A percentile compares a stretch with the other conserved stretches of the same genome.
phyloP scores from a whole-genome alignment of 139 green algal genomes.

The Ettlia oleoabundans region DNA sequence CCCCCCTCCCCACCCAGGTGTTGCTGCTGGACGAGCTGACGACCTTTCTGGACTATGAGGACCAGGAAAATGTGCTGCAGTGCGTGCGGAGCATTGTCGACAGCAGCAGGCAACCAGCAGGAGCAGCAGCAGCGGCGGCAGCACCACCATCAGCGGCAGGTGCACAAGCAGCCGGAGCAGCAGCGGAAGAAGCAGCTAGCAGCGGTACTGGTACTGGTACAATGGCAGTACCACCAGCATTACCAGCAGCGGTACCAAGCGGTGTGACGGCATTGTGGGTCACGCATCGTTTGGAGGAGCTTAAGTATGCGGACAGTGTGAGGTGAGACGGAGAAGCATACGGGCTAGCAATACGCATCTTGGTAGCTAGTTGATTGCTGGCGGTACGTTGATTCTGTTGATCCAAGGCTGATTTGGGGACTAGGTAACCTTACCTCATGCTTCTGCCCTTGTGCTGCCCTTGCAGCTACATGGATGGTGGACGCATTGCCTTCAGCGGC shows the following conservation, averaged over 20 bases:
- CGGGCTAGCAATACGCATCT: no score
- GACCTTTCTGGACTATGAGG: constrained; percentile 94
- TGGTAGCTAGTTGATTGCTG: no score
- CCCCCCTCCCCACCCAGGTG: constrained; percentile 48
- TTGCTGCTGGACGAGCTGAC: constrained; percentile 99
- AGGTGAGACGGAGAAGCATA: constrained; percentile 31
- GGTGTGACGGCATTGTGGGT: constrained; percentile 94
- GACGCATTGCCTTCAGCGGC: constrained; percentile 75
- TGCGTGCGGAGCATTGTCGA: constrained; percentile 70
- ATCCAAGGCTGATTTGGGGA: no score
- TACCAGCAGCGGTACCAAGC: no score
- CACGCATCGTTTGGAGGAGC: constrained; percentile 96
- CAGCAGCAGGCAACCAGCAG: neutral
- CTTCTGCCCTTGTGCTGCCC: no score
- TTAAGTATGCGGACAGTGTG: constrained; percentile 87
- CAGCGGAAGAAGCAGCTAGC: no score
- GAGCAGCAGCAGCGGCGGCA: neutral
- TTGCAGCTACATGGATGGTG: constrained; percentile 84
- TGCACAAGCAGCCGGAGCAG: no score
- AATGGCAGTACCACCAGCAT: no score
- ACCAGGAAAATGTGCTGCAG: constrained; percentile 84
- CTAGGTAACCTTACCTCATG: neutral
- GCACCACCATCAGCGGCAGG: no score
- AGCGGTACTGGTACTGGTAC: no score
- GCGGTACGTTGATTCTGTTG: neutral